Conservation (phyloP, 805 yeast genomes). For the Barnettozyma siamensis region DNA sequence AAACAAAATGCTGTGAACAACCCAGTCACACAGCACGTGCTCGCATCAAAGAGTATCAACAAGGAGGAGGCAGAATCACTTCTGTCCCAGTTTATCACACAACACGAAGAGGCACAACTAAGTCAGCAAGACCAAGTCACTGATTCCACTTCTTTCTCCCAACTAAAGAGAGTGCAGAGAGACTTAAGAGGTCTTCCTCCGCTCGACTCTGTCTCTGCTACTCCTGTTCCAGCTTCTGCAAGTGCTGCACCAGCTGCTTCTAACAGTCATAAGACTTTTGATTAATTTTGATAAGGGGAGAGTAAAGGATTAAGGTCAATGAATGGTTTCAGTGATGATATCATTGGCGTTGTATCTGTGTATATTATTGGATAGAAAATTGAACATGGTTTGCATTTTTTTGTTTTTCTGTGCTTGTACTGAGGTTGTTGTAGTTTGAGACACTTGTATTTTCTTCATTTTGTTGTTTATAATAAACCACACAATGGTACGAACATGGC, state of each 20-base stretch:
- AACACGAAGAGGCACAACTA: constrained; percentile 22
- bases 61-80: constrained; percentile 41
- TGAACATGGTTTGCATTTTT: too few relatives aligned
- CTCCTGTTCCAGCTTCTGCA: constrained; percentile 7
- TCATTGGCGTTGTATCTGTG: too few relatives aligned
- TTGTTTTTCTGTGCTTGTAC: too few relatives aligned
- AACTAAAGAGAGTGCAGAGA: constrained; percentile 68
- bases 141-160: constrained; percentile 38
- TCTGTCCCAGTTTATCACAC: constrained; percentile 37
- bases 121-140: constrained; percentile 8
- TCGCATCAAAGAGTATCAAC: constrained; percentile 22
- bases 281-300: not conserved
- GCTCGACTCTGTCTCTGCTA: constrained; percentile 15
- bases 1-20: constrained; percentile 21
- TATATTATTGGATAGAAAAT: too few relatives aligned
- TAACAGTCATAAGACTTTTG: not conserved
- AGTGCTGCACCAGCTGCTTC: constrained; percentile 5
- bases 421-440: too few relatives aligned
- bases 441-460: too few relatives aligned
- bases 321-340: too few relatives aligned
- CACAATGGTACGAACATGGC: too few relatives aligned
- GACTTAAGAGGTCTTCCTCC: constrained; percentile 82
- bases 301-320: not conserved
- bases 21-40: constrained; percentile 20
- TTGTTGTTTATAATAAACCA: too few relatives aligned